These are phyloP conservation scores for Sporopachydermia quercuum DNA, from an alignment of 805 yeast species.

Conservation along the genomic window DNA sequence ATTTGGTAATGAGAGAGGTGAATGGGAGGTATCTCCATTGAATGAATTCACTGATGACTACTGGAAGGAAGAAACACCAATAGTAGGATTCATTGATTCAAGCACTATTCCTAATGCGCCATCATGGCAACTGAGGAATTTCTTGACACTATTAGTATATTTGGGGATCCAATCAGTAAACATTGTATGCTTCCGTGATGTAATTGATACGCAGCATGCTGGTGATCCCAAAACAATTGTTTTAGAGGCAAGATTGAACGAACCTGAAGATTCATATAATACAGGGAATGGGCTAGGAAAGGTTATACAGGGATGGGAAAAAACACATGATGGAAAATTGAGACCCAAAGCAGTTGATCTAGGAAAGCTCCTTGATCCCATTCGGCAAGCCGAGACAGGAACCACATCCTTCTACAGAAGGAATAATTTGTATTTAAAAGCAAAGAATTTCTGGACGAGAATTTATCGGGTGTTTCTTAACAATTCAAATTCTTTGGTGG, in stretches of 20 bases:
- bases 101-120: slow-evolving; percentile 23
- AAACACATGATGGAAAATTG: slow-evolving; percentile 52
- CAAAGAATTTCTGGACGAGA: too few relatives aligned
- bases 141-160: slow-evolving; percentile 30
- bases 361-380: slow-evolving; percentile 68
- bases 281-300: too few relatives aligned
- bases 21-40: slow-evolving; percentile 9
- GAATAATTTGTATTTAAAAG: slow-evolving; percentile 72
- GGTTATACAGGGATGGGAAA: slow-evolving; percentile 77
- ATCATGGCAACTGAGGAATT: slow-evolving; percentile 43
- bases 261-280: slow-evolving; percentile 1
- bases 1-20: slow-evolving; percentile 4
- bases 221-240: slow-evolving; percentile 8
- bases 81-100: slow-evolving; percentile 26
- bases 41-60: slow-evolving; percentile 8
- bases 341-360: slow-evolving; percentile 77
- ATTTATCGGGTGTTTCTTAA: too few relatives aligned
- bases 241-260: slow-evolving; percentile 7
- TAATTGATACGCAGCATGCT: slow-evolving; percentile 14
- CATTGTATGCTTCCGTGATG: slow-evolving; percentile 25
- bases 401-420: too few relatives aligned
- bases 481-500: too few relatives aligned
- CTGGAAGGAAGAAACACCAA: slow-evolving; percentile 7
- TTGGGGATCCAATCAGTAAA: slow-evolving; percentile 22
- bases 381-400: slow-evolving; percentile 75